These are phyloP conservation scores for Ustilago shanxiensis DNA, from an alignment of 1,284 basidiomycete genomes.

Conservation along the genomic window DNA sequence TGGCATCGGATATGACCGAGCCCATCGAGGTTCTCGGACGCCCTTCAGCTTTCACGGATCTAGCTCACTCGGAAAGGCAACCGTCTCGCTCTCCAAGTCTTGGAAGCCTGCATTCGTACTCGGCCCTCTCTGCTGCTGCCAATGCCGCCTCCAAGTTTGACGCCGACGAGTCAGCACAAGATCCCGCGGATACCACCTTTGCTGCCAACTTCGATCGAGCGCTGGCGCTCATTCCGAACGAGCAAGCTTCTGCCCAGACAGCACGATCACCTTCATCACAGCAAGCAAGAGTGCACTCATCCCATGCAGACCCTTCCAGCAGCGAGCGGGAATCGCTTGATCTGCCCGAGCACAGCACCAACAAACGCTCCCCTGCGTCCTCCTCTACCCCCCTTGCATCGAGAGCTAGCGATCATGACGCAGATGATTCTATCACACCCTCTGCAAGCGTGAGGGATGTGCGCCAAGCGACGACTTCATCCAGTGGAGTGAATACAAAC, in stretches of 20 bases:
- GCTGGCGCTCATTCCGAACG: constrained; percentile 8
- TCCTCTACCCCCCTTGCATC: constrained; percentile 14
- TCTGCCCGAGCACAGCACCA: neutral
- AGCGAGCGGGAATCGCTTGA: constrained; percentile 2
- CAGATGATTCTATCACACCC: constrained; percentile 2
- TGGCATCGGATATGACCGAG: constrained; percentile 24
- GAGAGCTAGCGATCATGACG: constrained; percentile 5
- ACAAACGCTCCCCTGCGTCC: constrained; percentile 9
- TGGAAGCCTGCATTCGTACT: constrained; percentile 18
- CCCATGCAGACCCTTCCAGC: constrained; percentile 1
- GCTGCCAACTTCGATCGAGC: constrained; percentile 21
- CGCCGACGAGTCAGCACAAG: neutral
- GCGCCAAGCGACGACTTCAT: constrained; percentile 2
- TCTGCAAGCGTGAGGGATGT: constrained; percentile 6
- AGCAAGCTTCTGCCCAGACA: neutral
- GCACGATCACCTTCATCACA: neutral
- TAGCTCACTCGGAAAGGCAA: neutral
- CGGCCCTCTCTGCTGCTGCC: constrained; percentile 30
- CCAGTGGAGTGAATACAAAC: neutral
- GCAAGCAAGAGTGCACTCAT: neutral
- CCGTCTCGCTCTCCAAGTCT: constrained; percentile 10
- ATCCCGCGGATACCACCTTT: constrained; percentile 35
- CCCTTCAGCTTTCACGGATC: constrained; percentile 14
- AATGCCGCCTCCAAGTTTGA: constrained; percentile 16
- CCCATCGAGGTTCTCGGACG: constrained; percentile 40